Evolutionary conservation across 176 grass and related monocot genomes (phyloP).

Genomic region (Tillandsia fasciculata): DNA sequence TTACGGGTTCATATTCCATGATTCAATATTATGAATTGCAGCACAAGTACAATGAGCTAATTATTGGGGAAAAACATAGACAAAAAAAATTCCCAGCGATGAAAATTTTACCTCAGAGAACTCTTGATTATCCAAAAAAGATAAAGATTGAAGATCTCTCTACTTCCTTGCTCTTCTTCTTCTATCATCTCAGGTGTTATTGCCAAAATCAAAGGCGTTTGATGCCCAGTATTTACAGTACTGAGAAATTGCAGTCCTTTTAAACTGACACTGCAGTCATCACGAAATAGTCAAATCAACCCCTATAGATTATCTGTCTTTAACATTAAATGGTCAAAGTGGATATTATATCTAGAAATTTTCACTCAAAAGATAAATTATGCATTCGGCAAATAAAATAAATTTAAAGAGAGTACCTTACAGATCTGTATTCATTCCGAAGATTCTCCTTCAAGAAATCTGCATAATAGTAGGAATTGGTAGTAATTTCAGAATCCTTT

Average conservation of each 20-base stretch:
- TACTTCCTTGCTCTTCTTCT: conserved; percentile 49
- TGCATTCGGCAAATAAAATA: neutral
- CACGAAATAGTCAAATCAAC: neutral
- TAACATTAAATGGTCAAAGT: neutral
- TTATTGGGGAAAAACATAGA: neutral
- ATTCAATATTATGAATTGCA: too few relatives aligned
- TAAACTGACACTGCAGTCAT: conserved; percentile 62
- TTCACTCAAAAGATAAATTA: conserved; percentile 9
- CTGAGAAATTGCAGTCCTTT: conserved; percentile 63
- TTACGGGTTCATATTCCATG: too few relatives aligned
- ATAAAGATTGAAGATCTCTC: conserved; percentile 41
- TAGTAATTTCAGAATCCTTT: neutral
- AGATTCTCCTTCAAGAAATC: conserved; percentile 70
- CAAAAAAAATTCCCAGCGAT: conserved; percentile 8
- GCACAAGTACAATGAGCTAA: too few relatives aligned
- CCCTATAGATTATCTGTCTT: neutral
- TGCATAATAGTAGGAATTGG: conserved; percentile 16
- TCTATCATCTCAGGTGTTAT: conserved; percentile 76
- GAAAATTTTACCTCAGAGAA: conserved; percentile 48
- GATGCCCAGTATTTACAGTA: conserved; percentile 39
- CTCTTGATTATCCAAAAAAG: conserved; percentile 34
- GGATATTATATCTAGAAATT: conserved; percentile 1
- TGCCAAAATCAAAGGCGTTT: conserved; percentile 57
- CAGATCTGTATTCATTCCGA: conserved; percentile 44
- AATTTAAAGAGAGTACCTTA: conserved; percentile 36